phyloP scores from a whole-genome alignment of 352 stramenopile species.

The Phytopythium cucurbitacearum region DNA sequence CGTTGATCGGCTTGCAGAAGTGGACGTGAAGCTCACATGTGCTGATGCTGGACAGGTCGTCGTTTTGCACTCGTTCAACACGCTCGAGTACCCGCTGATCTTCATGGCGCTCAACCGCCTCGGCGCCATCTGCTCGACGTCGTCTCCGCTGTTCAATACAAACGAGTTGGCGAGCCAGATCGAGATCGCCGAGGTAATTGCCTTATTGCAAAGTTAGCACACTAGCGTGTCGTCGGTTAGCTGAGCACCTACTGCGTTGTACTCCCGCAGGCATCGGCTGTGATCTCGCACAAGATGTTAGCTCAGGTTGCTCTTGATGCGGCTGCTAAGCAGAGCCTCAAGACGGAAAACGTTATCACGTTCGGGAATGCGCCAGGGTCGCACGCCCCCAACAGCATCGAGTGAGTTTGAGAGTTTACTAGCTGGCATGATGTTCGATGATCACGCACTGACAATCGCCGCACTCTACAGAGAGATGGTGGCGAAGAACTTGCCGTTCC shows the following conservation, averaged over 20 bases:
- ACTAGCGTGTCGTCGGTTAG: too few relatives aligned
- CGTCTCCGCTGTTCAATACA: slow-evolving; percentile 34
- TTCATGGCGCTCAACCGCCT: slow-evolving; percentile 44
- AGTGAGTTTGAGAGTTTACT: slow-evolving; percentile 9
- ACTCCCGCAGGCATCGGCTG: slow-evolving; percentile 9
- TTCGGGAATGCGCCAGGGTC: slow-evolving; percentile 13
- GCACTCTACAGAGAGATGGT: slow-evolving; percentile 9
- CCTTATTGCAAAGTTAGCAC: too few relatives aligned
- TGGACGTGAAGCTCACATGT: background rate
- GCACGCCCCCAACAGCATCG: slow-evolving; percentile 15
- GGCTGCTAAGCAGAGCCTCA: slow-evolving; percentile 13
- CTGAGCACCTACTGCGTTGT: too few relatives aligned
- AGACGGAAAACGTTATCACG: slow-evolving; percentile 17
- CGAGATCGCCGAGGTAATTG: slow-evolving; percentile 19
- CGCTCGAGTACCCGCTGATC: slow-evolving; percentile 52
- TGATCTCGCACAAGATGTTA: slow-evolving; percentile 37
- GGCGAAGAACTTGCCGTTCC: slow-evolving; percentile 12
- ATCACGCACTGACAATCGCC: background rate
- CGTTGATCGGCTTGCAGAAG: background rate
- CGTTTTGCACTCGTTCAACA: slow-evolving; percentile 58
- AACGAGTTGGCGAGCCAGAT: slow-evolving; percentile 36
- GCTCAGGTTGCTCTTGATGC: slow-evolving; percentile 25
- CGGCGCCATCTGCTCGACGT: slow-evolving; percentile 36
- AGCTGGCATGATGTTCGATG: background rate
- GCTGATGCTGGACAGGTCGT: slow-evolving; percentile 20